Evolutionary conservation across 371 early-diverging fungal species (phyloP), one percentile per base, ranked within the genome.

Genomic region (Mortierella sp.): DNA sequence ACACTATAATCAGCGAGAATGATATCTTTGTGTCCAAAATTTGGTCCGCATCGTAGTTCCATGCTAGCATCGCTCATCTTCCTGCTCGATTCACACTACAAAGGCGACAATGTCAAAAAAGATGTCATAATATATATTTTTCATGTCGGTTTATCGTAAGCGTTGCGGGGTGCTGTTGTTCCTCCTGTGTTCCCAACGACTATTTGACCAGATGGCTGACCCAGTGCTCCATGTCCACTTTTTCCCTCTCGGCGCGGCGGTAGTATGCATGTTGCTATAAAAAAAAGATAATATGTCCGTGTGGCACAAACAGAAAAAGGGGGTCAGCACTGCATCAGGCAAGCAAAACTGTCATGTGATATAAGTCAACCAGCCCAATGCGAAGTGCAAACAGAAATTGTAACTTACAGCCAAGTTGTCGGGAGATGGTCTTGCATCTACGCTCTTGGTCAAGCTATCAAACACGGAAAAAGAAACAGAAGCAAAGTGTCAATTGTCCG

Each of bases 181-280:
- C 19, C 24, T 19, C 7, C 7, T 22, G 37, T 58, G 13, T n/a
- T 58, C 55, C 34, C 22, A n/a, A 34, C 22, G 48, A 50, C 71
- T 79, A 79, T 52, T 74, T 74, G 71, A 53, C 48, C 71, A 80
- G 47, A 48, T 69, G 71, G 65, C 77, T 82, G 65, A 82, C 89
- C 92, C 92, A 91, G 68, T 85, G 80, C 50, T 86, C 89, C 70
- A 91, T 86, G 76, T 92, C 92, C 43, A 92, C 92, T 24, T 87
- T 87, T 76, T 89, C 91, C 71, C 78, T 70, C 37, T 86, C 88
- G 34, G 90, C 90, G 53, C 88, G 87, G 37, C 79, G 79, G n/a
- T 91, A 79, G 74, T 89, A 92, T 50, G 86, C 78, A 78, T 90
- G 89, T 74, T 89, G 87, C 91, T 92, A 67, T 67, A 47, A 13